A percentile compares a stretch with the other conserved stretches of the same genome.
These are phyloP conservation scores for Pezicula radicicola DNA, from an alignment of 2,329 filamentous ascomycete species.

Conservation along the genomic window DNA sequence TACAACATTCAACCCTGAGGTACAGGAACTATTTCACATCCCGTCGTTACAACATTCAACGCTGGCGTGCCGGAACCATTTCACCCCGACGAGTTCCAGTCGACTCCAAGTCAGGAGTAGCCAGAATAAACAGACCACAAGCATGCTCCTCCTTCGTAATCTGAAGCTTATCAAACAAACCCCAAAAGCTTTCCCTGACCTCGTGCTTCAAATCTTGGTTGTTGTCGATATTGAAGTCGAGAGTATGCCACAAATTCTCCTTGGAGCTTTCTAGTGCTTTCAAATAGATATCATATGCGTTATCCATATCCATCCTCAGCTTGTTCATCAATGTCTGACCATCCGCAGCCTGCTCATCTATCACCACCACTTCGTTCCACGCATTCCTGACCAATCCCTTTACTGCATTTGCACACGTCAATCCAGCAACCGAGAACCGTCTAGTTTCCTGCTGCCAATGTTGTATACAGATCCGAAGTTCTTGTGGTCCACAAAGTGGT, in stretches of 20 bases:
- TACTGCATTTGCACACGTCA: neutral
- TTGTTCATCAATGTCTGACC: neutral
- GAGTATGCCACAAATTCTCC: constrained; percentile 1
- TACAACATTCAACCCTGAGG: neutral
- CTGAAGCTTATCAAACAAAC: neutral
- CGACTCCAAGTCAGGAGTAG: neutral
- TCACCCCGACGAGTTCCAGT: neutral
- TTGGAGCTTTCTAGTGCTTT: neutral
- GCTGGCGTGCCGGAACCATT: neutral
- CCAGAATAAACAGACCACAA: neutral
- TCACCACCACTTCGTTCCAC: neutral
- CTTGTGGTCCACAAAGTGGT: neutral
- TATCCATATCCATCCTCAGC: neutral
- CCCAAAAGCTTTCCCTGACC: neutral
- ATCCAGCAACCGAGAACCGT: neutral
- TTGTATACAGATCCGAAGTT: neutral
- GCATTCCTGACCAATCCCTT: neutral
- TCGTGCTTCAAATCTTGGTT: neutral
- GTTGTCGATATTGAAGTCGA: neutral
- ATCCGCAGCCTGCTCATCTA: neutral
- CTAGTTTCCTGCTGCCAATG: neutral
- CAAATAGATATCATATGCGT: neutral
- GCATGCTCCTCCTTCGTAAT: neutral
- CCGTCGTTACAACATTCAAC: neutral
- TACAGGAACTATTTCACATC: neutral